phyloP scores from a whole-genome alignment of 176 grass and related monocot genomes.

The Chloris gayana region DNA sequence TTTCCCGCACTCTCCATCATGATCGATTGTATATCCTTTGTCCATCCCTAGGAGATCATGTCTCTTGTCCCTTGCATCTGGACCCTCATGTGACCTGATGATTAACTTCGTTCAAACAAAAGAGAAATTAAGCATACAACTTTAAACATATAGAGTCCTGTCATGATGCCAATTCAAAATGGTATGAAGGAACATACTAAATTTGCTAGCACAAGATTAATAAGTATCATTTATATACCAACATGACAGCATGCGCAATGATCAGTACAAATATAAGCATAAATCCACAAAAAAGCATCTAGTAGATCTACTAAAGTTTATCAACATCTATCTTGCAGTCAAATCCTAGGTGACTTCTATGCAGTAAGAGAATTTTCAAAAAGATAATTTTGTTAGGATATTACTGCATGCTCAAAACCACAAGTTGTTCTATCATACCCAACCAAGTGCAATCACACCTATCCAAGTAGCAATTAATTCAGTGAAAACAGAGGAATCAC shows the following conservation, averaged over 20 bases:
- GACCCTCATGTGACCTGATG: conserved; percentile 99
- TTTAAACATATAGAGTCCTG: background rate
- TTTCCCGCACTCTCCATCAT: conserved; percentile 81
- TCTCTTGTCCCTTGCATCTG: conserved; percentile 89
- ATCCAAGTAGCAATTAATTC: background rate
- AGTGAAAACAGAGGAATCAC: background rate
- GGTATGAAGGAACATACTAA: conserved; percentile 5
- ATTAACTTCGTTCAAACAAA: conserved; percentile 85
- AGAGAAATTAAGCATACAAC: conserved; percentile 39
- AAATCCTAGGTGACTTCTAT: background rate
- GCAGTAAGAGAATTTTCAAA: background rate
- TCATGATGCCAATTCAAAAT: conserved; percentile 1
- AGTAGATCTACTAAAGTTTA: background rate
- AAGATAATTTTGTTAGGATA: background rate
- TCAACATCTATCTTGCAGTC: background rate
- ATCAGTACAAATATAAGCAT: background rate
- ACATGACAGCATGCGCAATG: background rate
- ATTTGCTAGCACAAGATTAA: background rate
- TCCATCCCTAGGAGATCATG: conserved; percentile 85
- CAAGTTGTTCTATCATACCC: background rate
- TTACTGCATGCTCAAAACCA: background rate
- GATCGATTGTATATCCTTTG: conserved; percentile 94
- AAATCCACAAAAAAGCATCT: background rate
- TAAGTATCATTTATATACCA: conserved; percentile 26
- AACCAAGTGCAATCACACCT: background rate